A percentile compares a stretch with the other conserved stretches of the same genome.
phyloP scores from a whole-genome alignment of 305 asterid species.

The Plantago lanceolata region DNA sequence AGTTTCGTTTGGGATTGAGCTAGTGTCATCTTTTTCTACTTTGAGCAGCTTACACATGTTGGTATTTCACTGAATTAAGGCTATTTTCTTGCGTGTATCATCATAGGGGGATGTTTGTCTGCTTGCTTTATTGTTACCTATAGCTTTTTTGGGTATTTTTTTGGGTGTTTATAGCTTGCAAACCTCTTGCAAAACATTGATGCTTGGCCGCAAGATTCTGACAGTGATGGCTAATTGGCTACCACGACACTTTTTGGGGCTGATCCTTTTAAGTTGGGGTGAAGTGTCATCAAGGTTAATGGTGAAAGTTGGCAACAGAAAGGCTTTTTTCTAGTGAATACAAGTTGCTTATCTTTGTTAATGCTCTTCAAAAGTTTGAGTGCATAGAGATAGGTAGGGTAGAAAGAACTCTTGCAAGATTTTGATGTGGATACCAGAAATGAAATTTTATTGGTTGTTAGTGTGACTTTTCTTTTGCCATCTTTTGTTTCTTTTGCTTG shows the following conservation, averaged over 20 bases:
- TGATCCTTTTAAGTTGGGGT: neutral
- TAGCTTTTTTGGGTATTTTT: neutral
- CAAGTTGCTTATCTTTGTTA: too few relatives aligned
- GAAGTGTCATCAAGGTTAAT: neutral
- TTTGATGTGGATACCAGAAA: too few relatives aligned
- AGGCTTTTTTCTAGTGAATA: too few relatives aligned
- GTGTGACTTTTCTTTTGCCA: too few relatives aligned
- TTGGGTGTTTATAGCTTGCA: neutral
- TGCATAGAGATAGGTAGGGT: too few relatives aligned
- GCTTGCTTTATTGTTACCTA: neutral
- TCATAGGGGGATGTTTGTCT: neutral
- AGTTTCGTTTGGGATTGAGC: too few relatives aligned
- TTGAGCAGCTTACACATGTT: neutral
- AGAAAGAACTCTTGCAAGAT: too few relatives aligned
- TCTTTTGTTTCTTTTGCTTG: too few relatives aligned
- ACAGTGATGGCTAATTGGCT: neutral
- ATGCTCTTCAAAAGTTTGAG: too few relatives aligned
- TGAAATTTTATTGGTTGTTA: too few relatives aligned
- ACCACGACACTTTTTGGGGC: neutral
- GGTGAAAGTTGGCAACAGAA: conserved; percentile 2
- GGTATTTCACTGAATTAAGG: neutral
- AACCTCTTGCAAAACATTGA: conserved; percentile 3
- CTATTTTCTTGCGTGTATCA: neutral
- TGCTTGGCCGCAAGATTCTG: neutral
- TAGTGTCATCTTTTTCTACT: neutral